phyloP scores from a whole-genome alignment of 345 rosid genomes.

The Triadica sebifera region DNA sequence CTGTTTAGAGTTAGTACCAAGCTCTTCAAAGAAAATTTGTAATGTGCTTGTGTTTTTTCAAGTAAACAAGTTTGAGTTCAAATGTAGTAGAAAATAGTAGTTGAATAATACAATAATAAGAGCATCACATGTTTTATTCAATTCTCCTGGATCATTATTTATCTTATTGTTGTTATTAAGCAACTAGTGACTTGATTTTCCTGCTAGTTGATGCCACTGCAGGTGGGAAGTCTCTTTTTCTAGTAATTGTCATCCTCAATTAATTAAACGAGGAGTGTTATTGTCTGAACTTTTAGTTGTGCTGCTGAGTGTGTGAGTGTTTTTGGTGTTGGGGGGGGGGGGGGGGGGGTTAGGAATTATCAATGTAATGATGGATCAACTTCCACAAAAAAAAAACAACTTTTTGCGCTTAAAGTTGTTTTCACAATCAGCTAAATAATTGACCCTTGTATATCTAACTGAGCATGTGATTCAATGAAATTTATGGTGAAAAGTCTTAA shows the following conservation, averaged over 20 bases:
- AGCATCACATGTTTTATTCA: neutral
- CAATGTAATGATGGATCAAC: neutral
- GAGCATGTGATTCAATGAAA: neutral
- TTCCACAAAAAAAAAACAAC: neutral
- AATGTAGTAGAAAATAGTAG: neutral
- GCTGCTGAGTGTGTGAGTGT: no score
- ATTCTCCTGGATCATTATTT: neutral
- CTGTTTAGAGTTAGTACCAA: conserved; percentile 53
- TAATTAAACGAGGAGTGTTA: neutral
- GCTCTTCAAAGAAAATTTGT: no score
- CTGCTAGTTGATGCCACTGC: neutral
- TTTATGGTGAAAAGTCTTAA: neutral
- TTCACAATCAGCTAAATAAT: neutral
- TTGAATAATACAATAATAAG: neutral
- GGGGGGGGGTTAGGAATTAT: no score
- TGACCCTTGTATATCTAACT: neutral
- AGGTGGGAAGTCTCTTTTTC: neutral
- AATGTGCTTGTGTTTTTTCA: neutral
- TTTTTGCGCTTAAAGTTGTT: neutral
- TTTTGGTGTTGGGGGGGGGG: no score
- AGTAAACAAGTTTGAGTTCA: neutral
- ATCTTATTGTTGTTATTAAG: neutral
- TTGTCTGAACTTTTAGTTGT: neutral
- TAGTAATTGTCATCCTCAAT: neutral
- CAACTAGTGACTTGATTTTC: neutral